Evolutionary conservation across 2,329 filamentous ascomycete genomes (phyloP), one percentile per base, ranked within the genome.

Genomic region (Elsinoe ampelina): DNA sequence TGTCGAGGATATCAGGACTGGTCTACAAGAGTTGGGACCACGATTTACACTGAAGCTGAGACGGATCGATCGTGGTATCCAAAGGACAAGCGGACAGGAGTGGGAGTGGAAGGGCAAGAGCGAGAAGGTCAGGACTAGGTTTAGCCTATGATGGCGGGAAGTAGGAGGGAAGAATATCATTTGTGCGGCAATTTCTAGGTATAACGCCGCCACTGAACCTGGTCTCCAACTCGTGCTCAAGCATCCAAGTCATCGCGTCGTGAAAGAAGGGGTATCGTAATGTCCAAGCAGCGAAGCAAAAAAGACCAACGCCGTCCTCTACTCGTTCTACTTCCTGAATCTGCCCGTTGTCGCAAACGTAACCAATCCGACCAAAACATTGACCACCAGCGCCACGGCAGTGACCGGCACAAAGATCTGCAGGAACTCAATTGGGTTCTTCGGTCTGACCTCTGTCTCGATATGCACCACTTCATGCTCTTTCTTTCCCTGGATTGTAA

Each of bases 71-170:
- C 91, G 90, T 72, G 92, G 91, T 0, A 87, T 98, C 62, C 88
- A 77, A 76, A 83, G 71, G 75, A 85, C 72, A 47, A 84, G 82
- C 71, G 89, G 89, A 36, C 81, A 89, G 63, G 88, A 95, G 68
- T 97, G 93, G 92, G 83, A 96, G 70, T 98, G 93, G 93, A 95
- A 95, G 75, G 86, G 87, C 10, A 84, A 84, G 68, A 95, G 93
- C 85, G 93, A 98, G 75, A 96, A 96, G 77, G 79, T 87, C 67
- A 80, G 93, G 66, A 97, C 92, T 63, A 85, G 89, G 69, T 98
- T 97, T 75, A 93, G 95, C 72, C 77, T 98, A 68, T 97, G 73
- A 59, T 13, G 2, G 19, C 6, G 34, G 13, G 8, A 20, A 36
- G 8, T 2, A 34, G 19, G 47, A 36, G 30, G 2, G 47, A 30